Evolutionary conservation across 2,329 filamentous ascomycete genomes (phyloP), one percentile per base, ranked within the genome.

Genomic region (Talaromyces sp.): DNA sequence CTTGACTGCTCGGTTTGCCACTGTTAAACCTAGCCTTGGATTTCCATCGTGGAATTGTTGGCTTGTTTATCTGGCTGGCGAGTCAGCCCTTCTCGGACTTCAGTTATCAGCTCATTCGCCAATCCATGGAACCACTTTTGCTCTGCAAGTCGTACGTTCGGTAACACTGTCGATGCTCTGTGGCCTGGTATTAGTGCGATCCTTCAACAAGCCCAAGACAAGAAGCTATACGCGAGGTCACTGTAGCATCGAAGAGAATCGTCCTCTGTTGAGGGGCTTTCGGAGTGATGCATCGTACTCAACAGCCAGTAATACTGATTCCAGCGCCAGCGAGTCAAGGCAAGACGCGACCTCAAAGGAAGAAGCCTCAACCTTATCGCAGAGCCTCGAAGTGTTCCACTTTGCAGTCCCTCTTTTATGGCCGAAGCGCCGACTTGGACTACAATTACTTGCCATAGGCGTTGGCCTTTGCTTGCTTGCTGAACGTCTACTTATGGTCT

Each of bases 351-450:
- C 47, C 41, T n/a, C 24, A 22, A 47, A 50, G 41, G 50, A 63
- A 59, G 60, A 19, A 6, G 45, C 19, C 37, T 47, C 50, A 13
- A 43, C 27, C 41, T 57, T 47, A 9, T 45, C 60, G 33, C 49
- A 62, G 35, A 58, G 49, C n/a, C 39, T 33, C 10, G 43, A 58
- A 39, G 57, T 61, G 27, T 11, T 39, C 14, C 64, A 89, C 86
- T 79, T 94, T 41, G 89, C 96, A 74, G 81, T 93, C 33, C 91
- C 91, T 0, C 91, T 92, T 72, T 81, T 96, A 22, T 93, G 90
- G 87, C 92, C 93, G 0, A 84, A 86, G 60, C 84, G 88, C 49
- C 86, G 90, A 71, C 84, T 82, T 62, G 75, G 79, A 14, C 83
- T 95, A 19, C 91, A 95, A 73, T 74, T 90, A 19, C 88, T 88